Conservation (phyloP, 305 asterid genomes). For the Fraxinus greggii region DNA sequence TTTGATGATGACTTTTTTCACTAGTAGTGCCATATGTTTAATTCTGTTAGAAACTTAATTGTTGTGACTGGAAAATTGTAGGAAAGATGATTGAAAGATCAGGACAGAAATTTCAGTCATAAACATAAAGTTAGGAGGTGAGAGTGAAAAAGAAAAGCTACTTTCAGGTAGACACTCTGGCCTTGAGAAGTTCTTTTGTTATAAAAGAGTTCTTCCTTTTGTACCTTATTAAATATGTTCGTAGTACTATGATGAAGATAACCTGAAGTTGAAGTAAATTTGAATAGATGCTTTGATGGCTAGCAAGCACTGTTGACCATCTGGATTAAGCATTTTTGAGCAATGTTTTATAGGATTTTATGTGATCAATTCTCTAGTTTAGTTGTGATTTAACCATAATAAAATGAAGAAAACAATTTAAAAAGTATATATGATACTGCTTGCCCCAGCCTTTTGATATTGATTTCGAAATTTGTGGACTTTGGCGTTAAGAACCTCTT, state of each 20-base stretch:
- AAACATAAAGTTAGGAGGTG: neutral
- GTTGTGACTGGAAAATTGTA: conserved; percentile 7
- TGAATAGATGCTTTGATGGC: neutral
- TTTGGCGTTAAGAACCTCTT: neutral
- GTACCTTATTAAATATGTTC: neutral
- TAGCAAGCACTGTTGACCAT: neutral
- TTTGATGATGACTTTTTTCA: conserved; percentile 4
- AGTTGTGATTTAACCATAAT: neutral
- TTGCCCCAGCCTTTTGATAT: neutral
- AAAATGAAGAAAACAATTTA: neutral
- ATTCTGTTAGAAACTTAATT: neutral
- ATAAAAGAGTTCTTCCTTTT: neutral
- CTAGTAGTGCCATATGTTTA: neutral
- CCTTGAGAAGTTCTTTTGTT: neutral
- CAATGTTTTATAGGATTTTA: neutral
- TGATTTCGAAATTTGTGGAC: neutral
- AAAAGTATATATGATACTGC: neutral
- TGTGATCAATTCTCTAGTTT: neutral
- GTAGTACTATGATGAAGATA: neutral
- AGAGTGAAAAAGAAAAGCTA: neutral
- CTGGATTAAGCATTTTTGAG: neutral
- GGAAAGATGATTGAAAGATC: neutral
- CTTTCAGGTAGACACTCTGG: neutral
- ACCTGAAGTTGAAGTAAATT: neutral
- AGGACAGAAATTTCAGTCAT: neutral